These are phyloP conservation scores for Solanum virginianum DNA, from an alignment of 257 asterid species.

Conservation along the genomic window DNA sequence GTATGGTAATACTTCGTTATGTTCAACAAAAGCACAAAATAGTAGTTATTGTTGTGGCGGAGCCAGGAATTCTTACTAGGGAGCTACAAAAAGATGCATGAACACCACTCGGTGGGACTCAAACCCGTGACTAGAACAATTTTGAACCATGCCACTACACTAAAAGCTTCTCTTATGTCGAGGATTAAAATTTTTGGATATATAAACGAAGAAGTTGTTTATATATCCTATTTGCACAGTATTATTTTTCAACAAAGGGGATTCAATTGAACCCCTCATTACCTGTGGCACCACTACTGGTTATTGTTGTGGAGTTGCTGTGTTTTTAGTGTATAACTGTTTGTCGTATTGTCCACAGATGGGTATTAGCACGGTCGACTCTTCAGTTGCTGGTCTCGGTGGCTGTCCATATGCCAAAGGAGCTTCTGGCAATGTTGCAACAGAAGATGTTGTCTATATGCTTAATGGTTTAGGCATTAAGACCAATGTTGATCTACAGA, in stretches of 20 bases:
- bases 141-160: background rate
- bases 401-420: conserved; percentile 95
- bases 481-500: conserved; percentile 52
- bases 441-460: conserved; percentile 92
- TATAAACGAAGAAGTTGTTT: background rate
- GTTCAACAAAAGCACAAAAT: background rate
- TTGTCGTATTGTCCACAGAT: conserved; percentile 24
- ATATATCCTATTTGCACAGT: background rate
- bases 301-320: background rate
- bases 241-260: background rate
- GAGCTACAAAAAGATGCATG: background rate
- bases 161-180: background rate
- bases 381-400: conserved; percentile 78
- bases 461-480: conserved; percentile 66
- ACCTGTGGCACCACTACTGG: background rate
- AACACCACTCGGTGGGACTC: background rate
- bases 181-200: background rate
- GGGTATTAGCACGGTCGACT: conserved; percentile 87
- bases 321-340: background rate
- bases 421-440: conserved; percentile 89
- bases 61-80: background rate
- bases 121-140: background rate
- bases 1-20: background rate
- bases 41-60: background rate
- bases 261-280: background rate